Evolutionary conservation across 1,139 yeast genomes (phyloP).

Genomic region (Nadsonia commutata): DNA sequence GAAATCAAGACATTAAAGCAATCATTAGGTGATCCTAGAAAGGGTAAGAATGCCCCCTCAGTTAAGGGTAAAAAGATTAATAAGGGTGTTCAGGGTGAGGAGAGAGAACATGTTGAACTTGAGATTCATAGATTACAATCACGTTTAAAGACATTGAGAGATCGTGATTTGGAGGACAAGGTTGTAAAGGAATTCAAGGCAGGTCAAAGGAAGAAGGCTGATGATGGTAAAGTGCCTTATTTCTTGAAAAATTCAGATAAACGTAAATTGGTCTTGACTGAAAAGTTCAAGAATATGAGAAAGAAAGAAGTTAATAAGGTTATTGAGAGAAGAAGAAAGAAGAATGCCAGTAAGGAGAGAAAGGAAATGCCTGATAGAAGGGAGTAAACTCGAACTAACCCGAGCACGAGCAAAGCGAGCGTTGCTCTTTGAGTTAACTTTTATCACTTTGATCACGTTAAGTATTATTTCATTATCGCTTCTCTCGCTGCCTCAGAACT

Average conservation of each 20-base stretch:
- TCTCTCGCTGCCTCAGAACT: no score
- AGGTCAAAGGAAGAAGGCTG: slow-evolving; percentile 31
- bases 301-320: slow-evolving; percentile 71
- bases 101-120: slow-evolving; percentile 9
- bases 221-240: slow-evolving; percentile 37
- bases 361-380: slow-evolving; percentile 33
- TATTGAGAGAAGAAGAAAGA: slow-evolving; percentile 87
- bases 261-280: slow-evolving; percentile 73
- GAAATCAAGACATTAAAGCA: slow-evolving; percentile 52
- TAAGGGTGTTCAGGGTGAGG: slow-evolving; percentile 34
- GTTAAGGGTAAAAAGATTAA: slow-evolving; percentile 39
- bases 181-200: slow-evolving; percentile 37
- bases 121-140: slow-evolving; percentile 44
- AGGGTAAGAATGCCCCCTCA: slow-evolving; percentile 45
- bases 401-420: no score
- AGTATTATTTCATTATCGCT: no score
- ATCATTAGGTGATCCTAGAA: slow-evolving; percentile 39
- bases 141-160: slow-evolving; percentile 59
- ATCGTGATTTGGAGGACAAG: slow-evolving; percentile 58
- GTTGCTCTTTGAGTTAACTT: no score
- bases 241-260: slow-evolving; percentile 68
- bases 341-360: slow-evolving; percentile 82
- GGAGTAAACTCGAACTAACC: not conserved
- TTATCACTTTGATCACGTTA: no score
- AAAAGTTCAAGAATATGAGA: slow-evolving; percentile 77